Evolutionary conservation across 108 stramenopile genomes (phyloP).

Genomic region (Asterionellopsis glacialis): DNA sequence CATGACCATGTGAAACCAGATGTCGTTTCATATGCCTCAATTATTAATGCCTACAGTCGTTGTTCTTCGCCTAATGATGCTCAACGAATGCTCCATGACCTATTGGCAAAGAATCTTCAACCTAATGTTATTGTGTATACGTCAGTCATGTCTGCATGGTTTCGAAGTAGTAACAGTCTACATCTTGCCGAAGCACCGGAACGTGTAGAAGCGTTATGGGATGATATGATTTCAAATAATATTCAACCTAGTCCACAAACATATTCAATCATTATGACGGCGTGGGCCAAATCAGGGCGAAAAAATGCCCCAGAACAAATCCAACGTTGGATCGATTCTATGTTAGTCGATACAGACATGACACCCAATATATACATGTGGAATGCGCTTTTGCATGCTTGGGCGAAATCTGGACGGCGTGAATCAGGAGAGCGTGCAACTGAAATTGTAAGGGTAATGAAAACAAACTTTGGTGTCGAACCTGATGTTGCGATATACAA

Average conservation of each 20-base stretch:
- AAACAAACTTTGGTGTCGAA: background rate
- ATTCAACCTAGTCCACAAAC: conserved; percentile 40
- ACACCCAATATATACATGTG: conserved; percentile 33
- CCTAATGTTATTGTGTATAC: conserved; percentile 20
- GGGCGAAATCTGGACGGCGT: conserved; percentile 38
- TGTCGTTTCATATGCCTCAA: too few relatives aligned
- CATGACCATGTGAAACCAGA: too few relatives aligned
- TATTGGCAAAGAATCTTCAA: conserved; percentile 11
- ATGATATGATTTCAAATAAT: conserved; percentile 19
- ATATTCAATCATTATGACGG: conserved; percentile 55
- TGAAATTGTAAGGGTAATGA: too few relatives aligned
- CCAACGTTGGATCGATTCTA: conserved; percentile 4
- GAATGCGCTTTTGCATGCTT: conserved; percentile 40
- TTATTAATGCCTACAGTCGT: too few relatives aligned
- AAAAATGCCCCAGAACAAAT: conserved; percentile 26
- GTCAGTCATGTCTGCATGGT: conserved; percentile 9
- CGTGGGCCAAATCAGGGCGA: conserved; percentile 58
- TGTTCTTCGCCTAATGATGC: too few relatives aligned
- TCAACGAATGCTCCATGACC: too few relatives aligned
- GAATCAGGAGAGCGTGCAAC: conserved; percentile 32
- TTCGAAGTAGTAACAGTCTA: background rate
- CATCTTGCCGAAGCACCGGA: conserved; percentile 13
- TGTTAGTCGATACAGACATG: conserved; percentile 5
- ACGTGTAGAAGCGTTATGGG: conserved; percentile 20
- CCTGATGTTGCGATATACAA: conserved; percentile 6